Evolutionary conservation across 305 asterid species (phyloP), one percentile per base, ranked within the genome.

Genomic region (Fraxinus floribunda): DNA sequence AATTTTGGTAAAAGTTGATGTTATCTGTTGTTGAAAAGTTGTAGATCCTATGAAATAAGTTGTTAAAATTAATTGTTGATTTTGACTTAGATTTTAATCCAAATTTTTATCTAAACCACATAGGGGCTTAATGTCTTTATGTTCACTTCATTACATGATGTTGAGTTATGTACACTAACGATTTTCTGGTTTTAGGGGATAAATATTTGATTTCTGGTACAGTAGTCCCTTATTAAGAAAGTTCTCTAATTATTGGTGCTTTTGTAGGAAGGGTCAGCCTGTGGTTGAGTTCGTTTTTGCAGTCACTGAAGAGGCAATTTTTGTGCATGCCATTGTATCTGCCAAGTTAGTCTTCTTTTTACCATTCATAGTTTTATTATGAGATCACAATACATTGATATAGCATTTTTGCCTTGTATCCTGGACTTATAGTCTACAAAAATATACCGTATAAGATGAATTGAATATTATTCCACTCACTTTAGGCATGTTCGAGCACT

Each of bases 281-380:
- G 97, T 97, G 89, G 89, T 90, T 46, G 99, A 97, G 90, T 94
- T 94, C 88, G 87, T 97, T 83, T 97, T 97, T 91, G 90, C 97
- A 68, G 98, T 98, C 44, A 91, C 98, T 0, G 98, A 97, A 85
- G 99, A 97, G 87, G 90, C 98, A 72, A 90, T 97, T 82, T 97
- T 93, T 74, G 98, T 91, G 84, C 99, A 97, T 83, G 98, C 92
- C 81, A 89, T 94, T 78, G 88, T 97, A 86, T 93, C 98, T 90
- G 94, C 97, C 36, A 97, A 92, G 99, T 94, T 85, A 78, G 97
- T 88, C 32, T 76, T 81, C 78, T 60, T 18, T 44, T 64, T 32
- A 49, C 10, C 75, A 20, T 82, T 49, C 66, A 34, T 60, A 66
- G 74, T 66, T 64, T 77, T 41, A 57, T 20, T 68, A 46, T 46